Percentiles rank a stretch among this genome's conserved stretches.
phyloP scores from a whole-genome alignment of 2,329 filamentous ascomycete genomes.

The Decorospora gaudefroyi region DNA sequence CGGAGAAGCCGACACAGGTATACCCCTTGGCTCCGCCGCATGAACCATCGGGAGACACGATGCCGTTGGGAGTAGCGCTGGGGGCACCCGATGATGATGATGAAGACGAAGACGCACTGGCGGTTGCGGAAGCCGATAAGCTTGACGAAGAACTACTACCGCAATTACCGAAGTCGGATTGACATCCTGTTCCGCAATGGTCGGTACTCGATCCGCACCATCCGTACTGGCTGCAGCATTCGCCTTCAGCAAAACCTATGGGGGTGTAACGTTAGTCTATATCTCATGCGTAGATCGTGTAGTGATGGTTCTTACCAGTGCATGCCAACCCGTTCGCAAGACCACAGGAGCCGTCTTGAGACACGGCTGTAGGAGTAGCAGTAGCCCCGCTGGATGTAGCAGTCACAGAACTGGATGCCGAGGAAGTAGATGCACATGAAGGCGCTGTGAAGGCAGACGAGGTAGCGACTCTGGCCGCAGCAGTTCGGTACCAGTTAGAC shows the following conservation, averaged over 20 bases:
- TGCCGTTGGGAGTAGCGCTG: conserved; percentile 5
- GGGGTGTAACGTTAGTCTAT: not conserved
- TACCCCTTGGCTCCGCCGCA: conserved; percentile 20
- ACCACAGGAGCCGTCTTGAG: conserved; percentile 28
- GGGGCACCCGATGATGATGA: too few relatives aligned
- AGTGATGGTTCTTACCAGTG: conserved; percentile 9
- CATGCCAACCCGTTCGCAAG: conserved; percentile 27
- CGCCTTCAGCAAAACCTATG: conserved; percentile 40
- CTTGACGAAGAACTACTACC: too few relatives aligned
- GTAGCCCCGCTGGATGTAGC: conserved; percentile 11
- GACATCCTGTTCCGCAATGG: conserved; percentile 9
- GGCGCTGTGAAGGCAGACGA: conserved; percentile 14
- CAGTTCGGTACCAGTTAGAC: conserved; percentile 54
- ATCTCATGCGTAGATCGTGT: too few relatives aligned
- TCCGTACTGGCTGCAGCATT: conserved; percentile 42
- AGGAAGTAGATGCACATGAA: conserved; percentile 25
- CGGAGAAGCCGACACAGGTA: conserved; percentile 17
- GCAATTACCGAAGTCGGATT: too few relatives aligned
- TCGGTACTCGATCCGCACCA: conserved; percentile 15
- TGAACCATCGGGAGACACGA: conserved; percentile 15
- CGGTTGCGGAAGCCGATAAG: too few relatives aligned
- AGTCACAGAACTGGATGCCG: not conserved
- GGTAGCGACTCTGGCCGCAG: conserved; percentile 16
- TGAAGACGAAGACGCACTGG: too few relatives aligned
- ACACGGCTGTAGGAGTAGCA: conserved; percentile 9